Evolutionary conservation across 1,284 basidiomycete species (phyloP), one percentile per base, ranked within the genome.

Genomic region (Tilletia setariae): DNA sequence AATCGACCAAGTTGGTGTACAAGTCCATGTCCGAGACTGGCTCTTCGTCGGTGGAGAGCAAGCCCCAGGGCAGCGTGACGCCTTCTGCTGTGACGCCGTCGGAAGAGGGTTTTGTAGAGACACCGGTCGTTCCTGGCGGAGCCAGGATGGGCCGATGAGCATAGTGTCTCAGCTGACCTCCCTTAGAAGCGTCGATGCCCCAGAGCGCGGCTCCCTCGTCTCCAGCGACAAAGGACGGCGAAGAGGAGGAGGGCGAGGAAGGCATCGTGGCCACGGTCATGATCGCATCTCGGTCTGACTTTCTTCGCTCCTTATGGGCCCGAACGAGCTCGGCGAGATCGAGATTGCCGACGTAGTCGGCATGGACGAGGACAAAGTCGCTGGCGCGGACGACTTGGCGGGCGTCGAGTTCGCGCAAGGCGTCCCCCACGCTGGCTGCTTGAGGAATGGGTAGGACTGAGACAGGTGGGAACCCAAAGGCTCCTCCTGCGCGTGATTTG

Each of bases 361-460:
- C 93, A 80, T 90, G 91, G 72, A 98, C 91, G 73, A 99, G 90
- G 28, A 82, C 67, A 61, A 82, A 82, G 67, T 98, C 94, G 69
- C 88, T 88, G 32, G 92, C 92, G 77, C 98, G 90, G 77, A 98
- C 88, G 19, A 56, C n/a, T 75, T 93, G 90, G 67, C 79, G 72
- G 43, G 90, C 91, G 84, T 98, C 98, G 74, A 98, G 90, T 83
- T 98, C 94, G 71, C 96, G 90, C 87, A 99, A 89, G 40, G 94
- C 94, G 83, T 98, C 96, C 15, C 96, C 95, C 0, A 92, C 90
- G 1, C 93, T 93, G 82, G 90, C 90, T 30, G 93, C 94, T 78
- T 92, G 90, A 67, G 91, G 90, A 21, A 91, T 93, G 75, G 93
- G 87, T 72, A 96, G 90, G 67, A 93, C 91, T 56, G 90, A 88